Base-by-base conservation (phyloP, 768 basidiomycete species). In the Rhizopogon roseolus region DNA sequence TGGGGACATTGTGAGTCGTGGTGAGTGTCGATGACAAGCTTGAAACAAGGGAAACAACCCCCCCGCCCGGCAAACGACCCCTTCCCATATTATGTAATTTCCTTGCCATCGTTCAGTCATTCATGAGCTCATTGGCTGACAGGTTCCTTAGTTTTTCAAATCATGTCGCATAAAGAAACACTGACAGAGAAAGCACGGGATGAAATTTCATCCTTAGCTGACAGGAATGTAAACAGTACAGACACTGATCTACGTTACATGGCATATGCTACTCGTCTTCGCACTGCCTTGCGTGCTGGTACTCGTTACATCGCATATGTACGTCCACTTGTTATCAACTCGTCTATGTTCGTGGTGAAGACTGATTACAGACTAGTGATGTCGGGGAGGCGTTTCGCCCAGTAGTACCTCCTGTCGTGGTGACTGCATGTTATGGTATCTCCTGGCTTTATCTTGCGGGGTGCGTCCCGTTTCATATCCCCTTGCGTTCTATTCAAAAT, bases 371-470 rank as follows among this genome's bases (percentile, higher is more conserved):
- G 86, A 89, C 87, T 41, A 88, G 87, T 70, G 89, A 90, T 62
- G 73, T 91, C 25, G 90, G 90, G 43, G 90, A 92, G 69, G 86
- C 89, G 1, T 91, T 92, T 66, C 76, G 90, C 9, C 89, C 90
- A 2, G 80, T 92, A 36, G 85, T 90, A 3, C 80, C 81, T 37
- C 85, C 90, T 1, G 77, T 77, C 66, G 56, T 87, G 14, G 89
- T 93, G 11, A 81, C 80, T 3, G 86, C 86, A 36, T 87, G 86
- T 9, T 93, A 93, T 64, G 90, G 87, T 13, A 70, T 92, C 50
- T 89, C 87, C 0, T 91, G 90, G 89, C 61, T 87, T 45, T 93
- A 93, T 69, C 79, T 93, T 41, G 75, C 76, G 14, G 88, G 86
- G 76, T 77, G 59, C 60, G 72, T 62, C 28, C 9, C n/a, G 32